A percentile compares a stretch with the other conserved stretches of the same genome.
Conservation (phyloP, 345 rosid species). For the Aurinia saxatilis region DNA sequence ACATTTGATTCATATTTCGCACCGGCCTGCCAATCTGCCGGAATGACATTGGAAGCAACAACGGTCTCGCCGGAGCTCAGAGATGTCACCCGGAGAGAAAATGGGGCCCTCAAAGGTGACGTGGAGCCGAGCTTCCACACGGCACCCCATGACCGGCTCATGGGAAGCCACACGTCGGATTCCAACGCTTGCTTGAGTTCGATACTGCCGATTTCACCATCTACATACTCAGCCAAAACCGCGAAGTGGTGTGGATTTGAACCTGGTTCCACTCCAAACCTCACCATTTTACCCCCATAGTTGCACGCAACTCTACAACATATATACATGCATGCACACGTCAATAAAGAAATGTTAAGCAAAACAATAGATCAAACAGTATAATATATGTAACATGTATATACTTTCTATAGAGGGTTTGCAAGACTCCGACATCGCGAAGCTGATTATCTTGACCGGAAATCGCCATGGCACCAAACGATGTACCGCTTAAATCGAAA, state of each 20-base stretch:
- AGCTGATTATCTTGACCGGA: slow-evolving; percentile 46
- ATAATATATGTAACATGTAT: not conserved
- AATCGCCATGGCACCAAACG: slow-evolving; percentile 67
- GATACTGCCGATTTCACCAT: slow-evolving; percentile 38
- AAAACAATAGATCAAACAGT: too few relatives aligned
- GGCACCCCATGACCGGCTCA: slow-evolving; percentile 57
- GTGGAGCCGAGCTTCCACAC: slow-evolving; percentile 46
- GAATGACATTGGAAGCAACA: slow-evolving; percentile 42
- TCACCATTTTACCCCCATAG: slow-evolving; percentile 31
- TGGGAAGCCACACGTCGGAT: slow-evolving; percentile 43
- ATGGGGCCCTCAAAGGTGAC: slow-evolving; percentile 39
- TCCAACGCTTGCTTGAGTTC: slow-evolving; percentile 39
- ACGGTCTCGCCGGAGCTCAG: slow-evolving; percentile 26
- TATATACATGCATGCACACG: not conserved
- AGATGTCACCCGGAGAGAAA: slow-evolving; percentile 47
- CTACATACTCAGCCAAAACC: slow-evolving; percentile 29
- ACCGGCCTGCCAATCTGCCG: slow-evolving; percentile 51
- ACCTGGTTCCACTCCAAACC: slow-evolving; percentile 44
- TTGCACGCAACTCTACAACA: slow-evolving; percentile 47
- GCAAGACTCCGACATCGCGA: slow-evolving; percentile 44
- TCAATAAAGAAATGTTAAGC: not conserved
- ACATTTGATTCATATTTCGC: slow-evolving; percentile 40
- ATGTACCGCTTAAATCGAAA: slow-evolving; percentile 65
- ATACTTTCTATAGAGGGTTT: slow-evolving; percentile 50
- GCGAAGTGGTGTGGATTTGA: slow-evolving; percentile 53